Percentiles rank a stretch among this genome's conserved stretches.
Conservation (phyloP, 2,329 filamentous ascomycete species). For the Botrytis tulipae region DNA sequence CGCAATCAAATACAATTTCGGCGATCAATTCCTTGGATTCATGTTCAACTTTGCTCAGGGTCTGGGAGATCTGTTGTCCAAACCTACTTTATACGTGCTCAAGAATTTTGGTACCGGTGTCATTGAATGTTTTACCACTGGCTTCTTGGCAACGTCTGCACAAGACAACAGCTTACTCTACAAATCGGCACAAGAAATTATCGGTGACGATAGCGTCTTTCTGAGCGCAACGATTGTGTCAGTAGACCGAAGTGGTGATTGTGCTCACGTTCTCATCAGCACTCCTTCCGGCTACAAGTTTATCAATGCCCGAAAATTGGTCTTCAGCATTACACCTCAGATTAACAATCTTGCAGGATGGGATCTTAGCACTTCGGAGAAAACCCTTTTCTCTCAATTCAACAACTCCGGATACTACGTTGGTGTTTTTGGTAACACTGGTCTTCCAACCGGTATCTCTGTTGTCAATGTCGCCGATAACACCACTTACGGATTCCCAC, state of each 20-base stretch:
- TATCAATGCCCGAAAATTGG: slow-evolving; percentile 43
- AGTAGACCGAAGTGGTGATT: slow-evolving; percentile 23
- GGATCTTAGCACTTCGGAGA: slow-evolving; percentile 41
- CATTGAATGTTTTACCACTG: slow-evolving; percentile 22
- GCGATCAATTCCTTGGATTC: slow-evolving; percentile 42
- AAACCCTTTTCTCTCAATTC: slow-evolving; percentile 42
- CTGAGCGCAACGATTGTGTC: slow-evolving; percentile 25
- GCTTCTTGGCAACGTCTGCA: slow-evolving; percentile 23
- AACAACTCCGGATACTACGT: slow-evolving; percentile 43
- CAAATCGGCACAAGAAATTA: slow-evolving; percentile 16
- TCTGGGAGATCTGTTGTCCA: slow-evolving; percentile 44
- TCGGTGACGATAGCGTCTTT: slow-evolving; percentile 22
- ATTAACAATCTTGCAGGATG: slow-evolving; percentile 40
- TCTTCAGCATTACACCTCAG: slow-evolving; percentile 45
- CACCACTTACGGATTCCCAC: slow-evolving; percentile 37
- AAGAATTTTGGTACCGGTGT: slow-evolving; percentile 40
- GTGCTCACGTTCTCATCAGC: slow-evolving; percentile 36
- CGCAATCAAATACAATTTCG: slow-evolving; percentile 38
- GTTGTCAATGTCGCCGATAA: slow-evolving; percentile 36
- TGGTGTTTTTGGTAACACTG: slow-evolving; percentile 42
- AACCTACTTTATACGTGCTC: slow-evolving; percentile 48
- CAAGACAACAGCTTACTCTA: slow-evolving; percentile 28
- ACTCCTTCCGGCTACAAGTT: slow-evolving; percentile 38
- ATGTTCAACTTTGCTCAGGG: slow-evolving; percentile 46
- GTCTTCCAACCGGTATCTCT: slow-evolving; percentile 33